Conservation (phyloP, 176 grass and related monocot genomes). For the Triticum timopheevii region DNA sequence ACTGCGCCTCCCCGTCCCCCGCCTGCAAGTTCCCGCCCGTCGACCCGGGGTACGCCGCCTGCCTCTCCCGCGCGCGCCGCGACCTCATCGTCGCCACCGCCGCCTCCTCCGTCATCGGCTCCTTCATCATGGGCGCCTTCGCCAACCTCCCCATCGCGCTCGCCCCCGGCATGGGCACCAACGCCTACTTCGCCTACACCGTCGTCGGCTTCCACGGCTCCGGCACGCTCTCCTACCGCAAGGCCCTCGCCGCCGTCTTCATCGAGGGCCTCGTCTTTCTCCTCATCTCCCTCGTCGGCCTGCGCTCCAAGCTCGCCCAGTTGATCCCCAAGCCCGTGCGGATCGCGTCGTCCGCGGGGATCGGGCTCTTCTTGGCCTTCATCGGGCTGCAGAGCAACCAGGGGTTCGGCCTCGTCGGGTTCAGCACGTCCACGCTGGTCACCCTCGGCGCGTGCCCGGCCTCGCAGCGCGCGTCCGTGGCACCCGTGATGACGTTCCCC, state of each 20-base stretch:
- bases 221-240: constrained; percentile 58
- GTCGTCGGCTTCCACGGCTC: constrained; percentile 85
- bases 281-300: constrained; percentile 49
- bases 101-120: constrained; percentile 64
- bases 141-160: constrained; percentile 80
- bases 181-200: constrained; percentile 84
- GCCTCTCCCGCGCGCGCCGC: constrained; percentile 48
- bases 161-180: constrained; percentile 77
- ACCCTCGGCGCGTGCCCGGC: constrained; percentile 72
- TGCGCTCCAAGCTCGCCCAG: constrained; percentile 53
- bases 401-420: constrained; percentile 62
- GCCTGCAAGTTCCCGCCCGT: constrained; percentile 78
- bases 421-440: constrained; percentile 65
- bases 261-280: constrained; percentile 78
- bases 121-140: constrained; percentile 70
- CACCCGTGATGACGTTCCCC: constrained; percentile 54
- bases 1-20: constrained; percentile 44
- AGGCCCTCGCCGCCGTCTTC: constrained; percentile 73
- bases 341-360: constrained; percentile 65
- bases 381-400: constrained; percentile 66
- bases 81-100: constrained; percentile 90
- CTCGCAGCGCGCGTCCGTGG: constrained; percentile 55
- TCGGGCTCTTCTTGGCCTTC: constrained; percentile 66
- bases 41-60: constrained; percentile 64
- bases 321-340: constrained; percentile 65